phyloP scores from a whole-genome alignment of 2,329 filamentous ascomycete species.

The Fusarium mangiferae region DNA sequence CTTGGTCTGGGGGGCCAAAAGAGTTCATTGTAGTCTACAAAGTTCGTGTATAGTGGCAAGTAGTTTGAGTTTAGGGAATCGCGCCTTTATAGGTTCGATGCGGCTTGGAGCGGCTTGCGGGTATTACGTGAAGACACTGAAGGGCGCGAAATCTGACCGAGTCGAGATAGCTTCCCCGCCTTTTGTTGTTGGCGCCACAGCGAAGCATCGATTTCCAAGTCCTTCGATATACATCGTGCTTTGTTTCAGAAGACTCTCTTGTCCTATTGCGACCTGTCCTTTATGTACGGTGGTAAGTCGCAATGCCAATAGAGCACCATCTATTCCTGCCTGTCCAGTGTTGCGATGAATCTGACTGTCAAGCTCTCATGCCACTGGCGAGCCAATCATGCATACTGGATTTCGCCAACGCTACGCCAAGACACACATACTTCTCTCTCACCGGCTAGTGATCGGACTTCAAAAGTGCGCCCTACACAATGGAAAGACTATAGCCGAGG shows the following conservation, averaged over 20 bases:
- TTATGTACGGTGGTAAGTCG: no score
- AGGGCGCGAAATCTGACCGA: background rate
- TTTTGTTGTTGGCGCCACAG: background rate
- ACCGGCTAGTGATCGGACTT: background rate
- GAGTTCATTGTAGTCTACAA: background rate
- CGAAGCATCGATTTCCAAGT: background rate
- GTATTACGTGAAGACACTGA: background rate
- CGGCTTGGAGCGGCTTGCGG: background rate
- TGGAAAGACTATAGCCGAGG: no score
- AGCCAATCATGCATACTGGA: background rate
- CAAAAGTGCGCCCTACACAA: background rate
- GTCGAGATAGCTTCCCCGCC: background rate
- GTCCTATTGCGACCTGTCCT: fast-evolving
- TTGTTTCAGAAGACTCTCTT: fast-evolving
- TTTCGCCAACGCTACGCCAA: background rate
- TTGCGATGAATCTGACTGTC: background rate
- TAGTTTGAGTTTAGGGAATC: fast-evolving
- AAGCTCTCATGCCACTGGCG: background rate
- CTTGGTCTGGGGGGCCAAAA: background rate
- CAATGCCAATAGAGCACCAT: background rate
- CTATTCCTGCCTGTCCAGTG: background rate
- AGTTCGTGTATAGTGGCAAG: no score
- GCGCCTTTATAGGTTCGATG: background rate
- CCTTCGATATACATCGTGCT: no score
- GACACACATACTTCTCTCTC: background rate